A percentile compares a stretch with the other conserved stretches of the same genome.
These are phyloP conservation scores for Haplosporangium sp. DNA, from an alignment of 371 early-diverging fungal species.

Conservation along the genomic window DNA sequence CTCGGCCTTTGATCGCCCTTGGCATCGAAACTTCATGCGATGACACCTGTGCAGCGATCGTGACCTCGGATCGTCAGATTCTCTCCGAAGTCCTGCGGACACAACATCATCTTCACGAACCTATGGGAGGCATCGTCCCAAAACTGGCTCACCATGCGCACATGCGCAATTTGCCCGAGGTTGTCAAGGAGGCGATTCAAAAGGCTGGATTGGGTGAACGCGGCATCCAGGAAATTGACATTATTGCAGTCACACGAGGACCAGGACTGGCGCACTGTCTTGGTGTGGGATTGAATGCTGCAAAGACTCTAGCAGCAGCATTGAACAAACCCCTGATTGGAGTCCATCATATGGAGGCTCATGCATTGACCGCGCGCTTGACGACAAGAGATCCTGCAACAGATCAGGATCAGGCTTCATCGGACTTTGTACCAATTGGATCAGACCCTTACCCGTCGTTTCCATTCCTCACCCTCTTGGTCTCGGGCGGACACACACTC, in stretches of 20 bases:
- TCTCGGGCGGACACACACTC: constrained; percentile 88
- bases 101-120: constrained; percentile 81
- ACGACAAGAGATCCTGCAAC: constrained; percentile 15
- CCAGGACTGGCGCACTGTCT: constrained; percentile 85
- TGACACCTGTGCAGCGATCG: constrained; percentile 86
- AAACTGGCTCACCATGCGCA: constrained; percentile 80
- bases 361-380: constrained; percentile 49
- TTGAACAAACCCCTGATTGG: constrained; percentile 79
- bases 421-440: constrained; percentile 2
- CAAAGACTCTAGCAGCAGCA: constrained; percentile 83
- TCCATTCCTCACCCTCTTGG: constrained; percentile 81
- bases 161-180: constrained; percentile 72
- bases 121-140: constrained; percentile 87
- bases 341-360: constrained; percentile 85
- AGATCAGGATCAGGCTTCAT: background rate
- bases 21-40: constrained; percentile 90
- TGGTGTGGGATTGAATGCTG: constrained; percentile 82
- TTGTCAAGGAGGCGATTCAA: constrained; percentile 72
- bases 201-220: constrained; percentile 60
- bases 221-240: constrained; percentile 72
- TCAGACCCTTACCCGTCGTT: constrained; percentile 63
- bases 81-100: constrained; percentile 72
- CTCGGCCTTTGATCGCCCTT: constrained; percentile 59
- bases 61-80: constrained; percentile 76
- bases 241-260: constrained; percentile 86